These are phyloP conservation scores for Trichoderma lentiforme DNA, from an alignment of 2,329 filamentous ascomycete genomes.

Conservation along the genomic window DNA sequence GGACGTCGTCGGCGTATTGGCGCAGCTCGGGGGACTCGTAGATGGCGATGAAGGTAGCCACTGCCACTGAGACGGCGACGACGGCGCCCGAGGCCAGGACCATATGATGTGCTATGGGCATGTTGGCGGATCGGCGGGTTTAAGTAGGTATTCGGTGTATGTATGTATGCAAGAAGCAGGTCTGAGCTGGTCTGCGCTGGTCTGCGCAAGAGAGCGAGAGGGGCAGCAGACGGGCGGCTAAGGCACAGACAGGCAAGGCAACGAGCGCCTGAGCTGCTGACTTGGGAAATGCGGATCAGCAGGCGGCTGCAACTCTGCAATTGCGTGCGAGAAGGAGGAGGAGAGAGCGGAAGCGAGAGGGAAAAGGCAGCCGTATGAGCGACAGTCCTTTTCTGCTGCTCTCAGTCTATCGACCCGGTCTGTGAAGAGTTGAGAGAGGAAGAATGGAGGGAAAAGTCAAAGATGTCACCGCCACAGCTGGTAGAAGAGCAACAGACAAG, in stretches of 20 bases:
- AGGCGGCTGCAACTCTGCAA: neutral
- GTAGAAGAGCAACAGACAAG: neutral
- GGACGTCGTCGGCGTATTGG: constrained; percentile 58
- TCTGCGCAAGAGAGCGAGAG: neutral
- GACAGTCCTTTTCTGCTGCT: neutral
- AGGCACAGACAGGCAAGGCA: neutral
- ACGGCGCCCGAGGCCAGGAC: constrained; percentile 55
- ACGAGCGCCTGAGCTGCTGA: constrained; percentile 11
- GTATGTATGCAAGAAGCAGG: neutral
- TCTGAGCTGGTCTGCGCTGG: neutral
- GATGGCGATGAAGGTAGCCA: constrained; percentile 56
- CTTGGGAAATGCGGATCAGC: constrained; percentile 1
- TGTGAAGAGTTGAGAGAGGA: neutral
- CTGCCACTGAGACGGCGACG: constrained; percentile 54
- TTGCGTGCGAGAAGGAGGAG: neutral
- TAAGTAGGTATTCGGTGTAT: neutral
- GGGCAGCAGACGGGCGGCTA: constrained; percentile 12
- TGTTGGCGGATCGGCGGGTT: constrained; percentile 26
- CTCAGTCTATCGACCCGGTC: neutral
- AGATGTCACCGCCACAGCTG: neutral
- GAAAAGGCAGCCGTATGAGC: neutral
- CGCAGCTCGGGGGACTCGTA: constrained; percentile 64
- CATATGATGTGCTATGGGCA: constrained; percentile 53
- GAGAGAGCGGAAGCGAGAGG: neutral
- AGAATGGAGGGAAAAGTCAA: neutral